These are phyloP conservation scores for Lepiota brunneoincarnata DNA, from an alignment of 768 basidiomycete species.

Conservation along the genomic window DNA sequence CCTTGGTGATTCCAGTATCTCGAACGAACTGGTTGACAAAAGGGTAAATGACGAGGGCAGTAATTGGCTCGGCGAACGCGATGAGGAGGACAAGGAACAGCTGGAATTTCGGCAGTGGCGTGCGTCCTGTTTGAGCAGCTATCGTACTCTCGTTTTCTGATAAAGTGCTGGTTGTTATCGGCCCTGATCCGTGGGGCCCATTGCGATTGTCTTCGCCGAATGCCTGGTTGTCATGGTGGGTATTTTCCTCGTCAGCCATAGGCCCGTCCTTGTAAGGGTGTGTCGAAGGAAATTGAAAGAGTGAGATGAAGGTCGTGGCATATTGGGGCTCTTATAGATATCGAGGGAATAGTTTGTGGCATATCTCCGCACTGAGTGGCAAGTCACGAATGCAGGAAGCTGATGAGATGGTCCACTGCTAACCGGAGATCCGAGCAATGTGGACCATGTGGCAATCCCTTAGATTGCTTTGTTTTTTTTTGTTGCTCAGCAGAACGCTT, in stretches of 20 bases:
- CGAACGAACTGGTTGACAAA: slow-evolving; percentile 45
- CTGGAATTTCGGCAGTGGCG: slow-evolving; percentile 40
- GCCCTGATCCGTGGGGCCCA: background rate
- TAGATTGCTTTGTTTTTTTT: too few species aligned
- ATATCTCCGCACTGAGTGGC: too few species aligned
- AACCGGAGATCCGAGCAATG: too few species aligned
- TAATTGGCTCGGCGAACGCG: slow-evolving; percentile 43
- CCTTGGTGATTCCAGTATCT: slow-evolving; percentile 40
- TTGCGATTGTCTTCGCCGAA: background rate
- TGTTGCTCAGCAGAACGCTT: too few species aligned
- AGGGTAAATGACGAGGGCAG: slow-evolving; percentile 42
- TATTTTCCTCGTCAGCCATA: background rate
- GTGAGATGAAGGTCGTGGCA: background rate
- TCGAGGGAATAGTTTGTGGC: too few species aligned
- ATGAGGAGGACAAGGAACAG: slow-evolving; percentile 35
- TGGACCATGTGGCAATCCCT: too few species aligned
- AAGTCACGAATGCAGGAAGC: too few species aligned
- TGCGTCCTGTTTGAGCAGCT: slow-evolving; percentile 18
- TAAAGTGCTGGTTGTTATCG: background rate
- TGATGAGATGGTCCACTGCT: too few species aligned
- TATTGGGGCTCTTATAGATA: too few species aligned
- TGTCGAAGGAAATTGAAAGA: background rate
- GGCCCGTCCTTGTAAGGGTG: background rate
- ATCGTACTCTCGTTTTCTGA: background rate
- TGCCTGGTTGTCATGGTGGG: background rate